Conservation (phyloP, 2,329 filamentous ascomycete species). For the Cytospora mali region DNA sequence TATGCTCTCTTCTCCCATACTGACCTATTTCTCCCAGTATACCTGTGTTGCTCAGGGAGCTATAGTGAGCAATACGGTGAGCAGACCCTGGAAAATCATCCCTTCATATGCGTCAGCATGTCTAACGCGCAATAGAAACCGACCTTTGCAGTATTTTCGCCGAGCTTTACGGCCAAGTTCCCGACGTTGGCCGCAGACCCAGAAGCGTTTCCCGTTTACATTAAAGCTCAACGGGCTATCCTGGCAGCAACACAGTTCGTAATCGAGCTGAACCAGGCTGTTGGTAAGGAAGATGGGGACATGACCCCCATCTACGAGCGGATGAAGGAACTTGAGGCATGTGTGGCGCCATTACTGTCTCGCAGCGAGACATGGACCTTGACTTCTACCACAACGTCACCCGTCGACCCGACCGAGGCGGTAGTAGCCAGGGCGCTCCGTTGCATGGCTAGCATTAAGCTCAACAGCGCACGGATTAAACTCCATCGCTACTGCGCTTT, state of each 20-base stretch:
- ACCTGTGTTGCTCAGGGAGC: conserved; percentile 53
- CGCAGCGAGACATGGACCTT: conserved; percentile 42
- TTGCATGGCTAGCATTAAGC: conserved; percentile 52
- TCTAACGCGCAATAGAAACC: conserved; percentile 39
- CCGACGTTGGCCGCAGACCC: conserved; percentile 46
- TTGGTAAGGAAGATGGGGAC: conserved; percentile 40
- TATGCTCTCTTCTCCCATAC: background rate
- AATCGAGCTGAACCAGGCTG: conserved; percentile 48
- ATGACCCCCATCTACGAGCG: conserved; percentile 44
- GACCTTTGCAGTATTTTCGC: conserved; percentile 46
- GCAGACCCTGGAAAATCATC: conserved; percentile 17
- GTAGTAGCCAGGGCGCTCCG: conserved; percentile 47
- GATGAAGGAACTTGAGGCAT: conserved; percentile 45
- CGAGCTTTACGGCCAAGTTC: conserved; percentile 48
- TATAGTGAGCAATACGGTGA: conserved; percentile 53
- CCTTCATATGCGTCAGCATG: background rate
- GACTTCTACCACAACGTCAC: conserved; percentile 39
- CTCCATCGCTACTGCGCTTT: conserved; percentile 56
- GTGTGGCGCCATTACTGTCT: conserved; percentile 42
- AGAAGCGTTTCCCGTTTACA: conserved; percentile 46
- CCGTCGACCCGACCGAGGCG: conserved; percentile 43
- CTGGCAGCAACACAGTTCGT: conserved; percentile 51
- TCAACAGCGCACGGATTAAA: conserved; percentile 56
- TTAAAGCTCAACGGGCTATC: conserved; percentile 52
- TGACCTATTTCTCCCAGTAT: conserved; percentile 39